These are phyloP conservation scores for Fomitopsis schrenkii DNA, from an alignment of 1,284 basidiomycete genomes.

Conservation along the genomic window DNA sequence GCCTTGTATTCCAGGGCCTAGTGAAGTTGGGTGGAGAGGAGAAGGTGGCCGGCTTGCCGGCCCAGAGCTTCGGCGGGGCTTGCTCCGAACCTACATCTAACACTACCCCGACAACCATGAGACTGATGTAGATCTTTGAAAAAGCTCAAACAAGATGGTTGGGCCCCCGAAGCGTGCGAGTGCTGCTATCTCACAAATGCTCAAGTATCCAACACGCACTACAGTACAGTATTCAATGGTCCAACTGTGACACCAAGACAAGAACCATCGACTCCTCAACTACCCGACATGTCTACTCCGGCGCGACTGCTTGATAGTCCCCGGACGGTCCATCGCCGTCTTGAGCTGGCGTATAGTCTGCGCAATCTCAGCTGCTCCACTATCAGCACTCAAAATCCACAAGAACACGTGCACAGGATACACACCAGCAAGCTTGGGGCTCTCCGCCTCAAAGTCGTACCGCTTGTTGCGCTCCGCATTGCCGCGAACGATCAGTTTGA, in stretches of 20 bases:
- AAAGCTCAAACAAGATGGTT: too few species aligned
- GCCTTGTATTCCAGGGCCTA: too few species aligned
- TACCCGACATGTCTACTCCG: constrained; percentile 46
- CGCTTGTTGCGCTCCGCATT: constrained; percentile 76
- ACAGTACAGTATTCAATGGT: background rate
- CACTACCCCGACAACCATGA: too few species aligned
- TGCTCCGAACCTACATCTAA: too few species aligned
- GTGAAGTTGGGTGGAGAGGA: too few species aligned
- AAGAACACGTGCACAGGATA: background rate
- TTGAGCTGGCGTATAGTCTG: constrained; percentile 62
- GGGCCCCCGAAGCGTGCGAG: background rate
- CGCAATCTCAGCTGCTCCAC: constrained; percentile 60
- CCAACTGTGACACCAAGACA: background rate
- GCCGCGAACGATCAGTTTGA: constrained; percentile 79
- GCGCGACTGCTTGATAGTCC: constrained; percentile 53
- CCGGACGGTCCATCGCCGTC: constrained; percentile 50
- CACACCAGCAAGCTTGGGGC: constrained; percentile 74
- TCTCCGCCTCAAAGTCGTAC: constrained; percentile 98
- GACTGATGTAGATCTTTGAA: too few species aligned
- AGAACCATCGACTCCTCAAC: background rate
- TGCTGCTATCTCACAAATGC: background rate
- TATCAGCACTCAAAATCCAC: background rate
- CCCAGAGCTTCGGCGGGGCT: too few species aligned
- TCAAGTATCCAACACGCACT: background rate
- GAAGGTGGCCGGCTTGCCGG: too few species aligned